Conservation (phyloP, 2,329 filamentous ascomycete species). For the Fusarium pseudocircinatum region DNA sequence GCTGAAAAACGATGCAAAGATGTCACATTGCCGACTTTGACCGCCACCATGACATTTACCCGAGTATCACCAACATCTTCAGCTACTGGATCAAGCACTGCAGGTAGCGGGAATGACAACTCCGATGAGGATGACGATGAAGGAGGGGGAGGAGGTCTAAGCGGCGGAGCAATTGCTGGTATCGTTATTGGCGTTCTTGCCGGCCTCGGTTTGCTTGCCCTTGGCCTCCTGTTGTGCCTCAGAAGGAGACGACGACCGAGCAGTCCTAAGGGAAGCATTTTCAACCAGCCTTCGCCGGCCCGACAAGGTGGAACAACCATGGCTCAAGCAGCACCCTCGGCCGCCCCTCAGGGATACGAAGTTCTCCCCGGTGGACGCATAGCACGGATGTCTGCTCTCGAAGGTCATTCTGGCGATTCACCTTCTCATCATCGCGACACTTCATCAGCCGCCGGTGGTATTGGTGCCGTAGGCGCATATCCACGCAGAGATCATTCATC, state of each 20-base stretch:
- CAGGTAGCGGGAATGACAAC: constrained; percentile 25
- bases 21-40: constrained; percentile 81
- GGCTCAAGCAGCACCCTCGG: constrained; percentile 45
- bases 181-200: constrained; percentile 84
- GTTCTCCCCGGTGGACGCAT: constrained; percentile 88
- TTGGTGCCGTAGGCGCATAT: constrained; percentile 58
- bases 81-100: constrained; percentile 30
- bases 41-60: constrained; percentile 71
- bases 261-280: constrained; percentile 76
- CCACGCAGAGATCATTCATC: constrained; percentile 67
- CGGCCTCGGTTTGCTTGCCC: constrained; percentile 74
- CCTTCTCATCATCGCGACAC: constrained; percentile 62
- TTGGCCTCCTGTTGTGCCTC: constrained; percentile 75
- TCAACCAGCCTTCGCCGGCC: constrained; percentile 90
- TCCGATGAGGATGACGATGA: constrained; percentile 33
- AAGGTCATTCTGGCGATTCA: constrained; percentile 74
- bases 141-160: constrained; percentile 57
- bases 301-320: constrained; percentile 58
- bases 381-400: constrained; percentile 93
- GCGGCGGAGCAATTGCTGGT: constrained; percentile 89
- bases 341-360: constrained; percentile 68
- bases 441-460: constrained; percentile 51
- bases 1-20: constrained; percentile 77
- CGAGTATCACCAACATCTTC: constrained; percentile 54
- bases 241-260: constrained; percentile 61